Evolutionary conservation across 2,329 filamentous ascomycete genomes (phyloP), one percentile per base, ranked within the genome.

Genomic region (Pseudogymnoascus sp.): DNA sequence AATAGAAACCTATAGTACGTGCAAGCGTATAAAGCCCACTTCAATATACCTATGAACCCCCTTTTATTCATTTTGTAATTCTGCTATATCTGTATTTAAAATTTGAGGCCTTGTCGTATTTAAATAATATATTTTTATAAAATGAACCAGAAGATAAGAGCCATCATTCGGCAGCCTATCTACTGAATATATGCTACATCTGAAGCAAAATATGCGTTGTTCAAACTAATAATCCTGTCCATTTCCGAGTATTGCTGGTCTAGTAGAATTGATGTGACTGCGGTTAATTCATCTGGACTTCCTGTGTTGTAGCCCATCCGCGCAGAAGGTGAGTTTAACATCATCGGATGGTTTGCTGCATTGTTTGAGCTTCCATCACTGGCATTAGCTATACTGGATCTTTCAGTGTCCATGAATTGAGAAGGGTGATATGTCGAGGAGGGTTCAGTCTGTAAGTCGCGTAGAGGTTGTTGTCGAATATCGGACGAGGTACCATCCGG

Each of bases 211-310:
- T 59, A 59, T 4, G 33, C 62, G 57, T 61, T 60, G 47, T 66
- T 62, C 57, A 65, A 66, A 43, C 61, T 71, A 60, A 71, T 70
- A 5, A 71, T 65, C 8, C 69, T 65, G 57, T 71, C 69, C 62
- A 70, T 61, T 25, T 67, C 69, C 4, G 65, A 64, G 35, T 66
- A 71, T 38, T 70, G 67, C 25, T 69, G 68, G 39, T 65, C 67
- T 15, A 67, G 58, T 61, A 70, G 60, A 28, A 67, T 64, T 14
- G 64, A 64, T 6, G 69, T 66, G 8, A 69, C 65, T 14, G 64
- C 61, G 33, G 64, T 62, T 8, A 68, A 39, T 25, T 70, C 66
- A 30, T 69, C 68, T 12, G 59, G 47, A 6, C 60, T 62, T 25
- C 61, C 61, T 22, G 59, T 50, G 43, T 30, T 57, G 11, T 59